These are phyloP conservation scores for Turnera subulata DNA, from an alignment of 345 rosid species.

Conservation along the genomic window DNA sequence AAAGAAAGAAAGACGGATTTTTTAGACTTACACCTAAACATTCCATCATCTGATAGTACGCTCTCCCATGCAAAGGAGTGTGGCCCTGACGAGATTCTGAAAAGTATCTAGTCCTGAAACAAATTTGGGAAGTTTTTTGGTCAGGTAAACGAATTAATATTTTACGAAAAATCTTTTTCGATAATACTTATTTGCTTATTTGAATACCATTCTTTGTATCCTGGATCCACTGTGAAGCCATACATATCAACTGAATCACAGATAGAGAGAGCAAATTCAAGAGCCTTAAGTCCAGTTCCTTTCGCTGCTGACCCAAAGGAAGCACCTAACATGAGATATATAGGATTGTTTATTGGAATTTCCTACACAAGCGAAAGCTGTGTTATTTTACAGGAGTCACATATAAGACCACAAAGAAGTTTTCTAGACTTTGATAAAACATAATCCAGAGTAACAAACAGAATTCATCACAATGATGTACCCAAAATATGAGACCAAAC, in stretches of 20 bases:
- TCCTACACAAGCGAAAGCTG: conserved; percentile 52
- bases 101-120: conserved; percentile 90
- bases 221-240: conserved; percentile 97
- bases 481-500: not conserved
- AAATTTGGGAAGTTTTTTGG: conserved; percentile 1
- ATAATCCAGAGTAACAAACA: too few species aligned
- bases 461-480: too few species aligned
- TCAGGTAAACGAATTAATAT: conserved; percentile 9
- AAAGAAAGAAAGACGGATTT: too few species aligned
- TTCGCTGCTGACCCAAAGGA: conserved; percentile 98
- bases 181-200: not conserved
- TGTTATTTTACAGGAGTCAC: not conserved
- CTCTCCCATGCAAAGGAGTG: conserved; percentile 96
- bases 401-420: too few species aligned
- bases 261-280: conserved; percentile 84
- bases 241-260: conserved; percentile 95
- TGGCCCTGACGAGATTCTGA: conserved; percentile 96
- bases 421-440: not conserved
- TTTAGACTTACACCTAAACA: conserved; percentile 80
- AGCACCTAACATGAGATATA: conserved; percentile 90
- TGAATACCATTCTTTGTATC: conserved; percentile 86
- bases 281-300: conserved; percentile 97
- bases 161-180: not conserved
- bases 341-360: conserved; percentile 83
- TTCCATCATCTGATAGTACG: conserved; percentile 99